These are phyloP conservation scores for Chamaenerion angustifolium DNA, from an alignment of 345 rosid genomes.

Conservation along the genomic window DNA sequence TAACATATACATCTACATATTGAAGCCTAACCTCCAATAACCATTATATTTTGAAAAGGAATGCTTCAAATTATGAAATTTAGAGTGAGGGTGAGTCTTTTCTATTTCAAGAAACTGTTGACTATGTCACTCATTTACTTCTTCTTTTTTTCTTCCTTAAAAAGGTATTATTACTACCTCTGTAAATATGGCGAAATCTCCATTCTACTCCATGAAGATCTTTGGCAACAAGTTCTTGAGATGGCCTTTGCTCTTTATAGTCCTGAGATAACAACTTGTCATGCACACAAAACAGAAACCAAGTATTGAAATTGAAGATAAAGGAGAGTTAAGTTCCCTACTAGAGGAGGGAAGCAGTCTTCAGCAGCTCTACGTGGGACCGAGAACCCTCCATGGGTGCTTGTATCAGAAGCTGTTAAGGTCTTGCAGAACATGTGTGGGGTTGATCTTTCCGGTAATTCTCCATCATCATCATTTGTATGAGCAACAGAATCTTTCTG, in stretches of 20 bases:
- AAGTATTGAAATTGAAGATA: background rate
- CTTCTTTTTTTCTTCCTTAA: too few species aligned
- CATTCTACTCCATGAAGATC: slow-evolving; percentile 84
- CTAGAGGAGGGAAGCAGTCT: slow-evolving; percentile 82
- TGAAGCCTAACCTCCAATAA: background rate
- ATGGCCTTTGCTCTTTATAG: slow-evolving; percentile 77
- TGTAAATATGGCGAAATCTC: slow-evolving; percentile 78
- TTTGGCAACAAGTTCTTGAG: slow-evolving; percentile 80
- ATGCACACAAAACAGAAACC: background rate
- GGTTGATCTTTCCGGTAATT: slow-evolving; percentile 43
- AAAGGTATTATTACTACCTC: too few species aligned
- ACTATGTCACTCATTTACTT: background rate
- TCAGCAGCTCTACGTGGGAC: slow-evolving; percentile 89
- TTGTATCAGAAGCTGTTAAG: slow-evolving; percentile 82
- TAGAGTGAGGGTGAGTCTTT: background rate
- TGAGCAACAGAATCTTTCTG: slow-evolving; percentile 25
- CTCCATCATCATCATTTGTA: slow-evolving; percentile 33
- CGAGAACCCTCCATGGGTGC: slow-evolving; percentile 92
- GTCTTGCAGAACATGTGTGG: slow-evolving; percentile 91
- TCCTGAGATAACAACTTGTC: slow-evolving; percentile 30
- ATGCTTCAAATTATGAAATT: slow-evolving; percentile 8
- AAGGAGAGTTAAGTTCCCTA: slow-evolving; percentile 10
- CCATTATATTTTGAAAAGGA: background rate
- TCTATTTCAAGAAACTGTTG: background rate
- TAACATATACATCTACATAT: too few species aligned